These are phyloP conservation scores for Arxiozyma telluris DNA, from an alignment of 1,139 yeast species.

Conservation along the genomic window DNA sequence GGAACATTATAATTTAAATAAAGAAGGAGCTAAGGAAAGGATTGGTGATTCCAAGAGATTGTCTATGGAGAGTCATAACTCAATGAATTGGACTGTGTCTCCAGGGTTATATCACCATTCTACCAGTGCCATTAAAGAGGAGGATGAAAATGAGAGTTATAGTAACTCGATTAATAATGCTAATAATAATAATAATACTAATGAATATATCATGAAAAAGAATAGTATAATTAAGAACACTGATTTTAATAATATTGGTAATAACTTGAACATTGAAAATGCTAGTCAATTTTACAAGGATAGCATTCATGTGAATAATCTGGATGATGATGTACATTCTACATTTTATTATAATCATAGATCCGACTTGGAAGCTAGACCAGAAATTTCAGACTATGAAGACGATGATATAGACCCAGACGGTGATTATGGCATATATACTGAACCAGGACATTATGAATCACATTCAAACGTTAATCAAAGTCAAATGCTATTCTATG, in stretches of 20 bases:
- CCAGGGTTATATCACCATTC: conserved; percentile 4
- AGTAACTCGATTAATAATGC: not conserved
- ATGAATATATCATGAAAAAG: not conserved
- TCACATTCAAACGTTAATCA: conserved; percentile 19
- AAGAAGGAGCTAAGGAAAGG: not conserved
- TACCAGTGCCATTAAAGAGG: conserved; percentile 8
- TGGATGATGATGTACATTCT: conserved; percentile 25
- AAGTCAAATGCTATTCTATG: not conserved
- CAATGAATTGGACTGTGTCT: not conserved
- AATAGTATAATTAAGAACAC: not conserved
- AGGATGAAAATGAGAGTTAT: conserved; percentile 6
- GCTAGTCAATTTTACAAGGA: not conserved
- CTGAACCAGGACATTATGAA: conserved; percentile 27
- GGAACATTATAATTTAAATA: not conserved
- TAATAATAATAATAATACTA: not conserved
- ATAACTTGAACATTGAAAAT: not conserved
- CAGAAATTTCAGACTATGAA: conserved; percentile 28
- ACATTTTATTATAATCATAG: conserved; percentile 29
- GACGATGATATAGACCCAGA: conserved; percentile 13
- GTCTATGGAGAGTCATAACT: not conserved
- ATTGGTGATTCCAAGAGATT: conserved; percentile 6
- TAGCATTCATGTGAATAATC: not conserved
- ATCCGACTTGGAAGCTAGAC: conserved; percentile 24
- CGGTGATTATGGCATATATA: conserved; percentile 12
- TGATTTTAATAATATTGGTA: not conserved